These are phyloP conservation scores for Ustilago crameri DNA, from an alignment of 1,284 basidiomycete genomes.

Conservation along the genomic window DNA sequence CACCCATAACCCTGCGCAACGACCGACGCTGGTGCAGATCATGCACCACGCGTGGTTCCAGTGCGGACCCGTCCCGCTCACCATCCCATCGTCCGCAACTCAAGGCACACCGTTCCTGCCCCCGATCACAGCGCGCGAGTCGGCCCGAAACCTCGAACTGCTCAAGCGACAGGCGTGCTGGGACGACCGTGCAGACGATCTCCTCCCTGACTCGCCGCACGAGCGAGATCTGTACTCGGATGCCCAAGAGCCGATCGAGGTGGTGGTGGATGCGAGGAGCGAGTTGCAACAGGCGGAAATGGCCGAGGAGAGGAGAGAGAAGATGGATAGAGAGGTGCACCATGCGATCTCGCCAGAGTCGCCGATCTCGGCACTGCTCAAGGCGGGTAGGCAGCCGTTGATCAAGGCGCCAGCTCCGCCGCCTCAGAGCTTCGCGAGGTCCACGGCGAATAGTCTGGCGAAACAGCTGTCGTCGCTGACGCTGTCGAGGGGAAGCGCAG, in stretches of 20 bases:
- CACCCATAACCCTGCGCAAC: constrained; percentile 74
- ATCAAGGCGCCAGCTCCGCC: constrained; percentile 51
- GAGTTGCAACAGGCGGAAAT: constrained; percentile 50
- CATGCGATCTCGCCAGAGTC: constrained; percentile 93
- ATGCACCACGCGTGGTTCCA: constrained; percentile 87
- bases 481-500: constrained; percentile 6
- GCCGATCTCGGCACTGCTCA: constrained; percentile 89
- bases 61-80: constrained; percentile 81
- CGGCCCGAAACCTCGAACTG: constrained; percentile 54
- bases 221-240: constrained; percentile 13
- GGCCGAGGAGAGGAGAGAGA: constrained; percentile 61
- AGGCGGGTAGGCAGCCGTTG: constrained; percentile 65
- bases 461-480: constrained; percentile 44
- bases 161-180: constrained; percentile 58
- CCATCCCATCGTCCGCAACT: constrained; percentile 82
- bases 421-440: constrained; percentile 29
- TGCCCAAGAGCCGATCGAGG: constrained; percentile 29
- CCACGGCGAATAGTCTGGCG: constrained; percentile 32
- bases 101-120: constrained; percentile 80
- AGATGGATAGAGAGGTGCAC: constrained; percentile 88
- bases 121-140: constrained; percentile 65
- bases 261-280: constrained; percentile 39
- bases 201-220: constrained; percentile 22
- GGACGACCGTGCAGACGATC: constrained; percentile 55
- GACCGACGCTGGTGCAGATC: constrained; percentile 87